phyloP scores from a whole-genome alignment of 331 rosid genomes.

The Pyracantha coccinea region DNA sequence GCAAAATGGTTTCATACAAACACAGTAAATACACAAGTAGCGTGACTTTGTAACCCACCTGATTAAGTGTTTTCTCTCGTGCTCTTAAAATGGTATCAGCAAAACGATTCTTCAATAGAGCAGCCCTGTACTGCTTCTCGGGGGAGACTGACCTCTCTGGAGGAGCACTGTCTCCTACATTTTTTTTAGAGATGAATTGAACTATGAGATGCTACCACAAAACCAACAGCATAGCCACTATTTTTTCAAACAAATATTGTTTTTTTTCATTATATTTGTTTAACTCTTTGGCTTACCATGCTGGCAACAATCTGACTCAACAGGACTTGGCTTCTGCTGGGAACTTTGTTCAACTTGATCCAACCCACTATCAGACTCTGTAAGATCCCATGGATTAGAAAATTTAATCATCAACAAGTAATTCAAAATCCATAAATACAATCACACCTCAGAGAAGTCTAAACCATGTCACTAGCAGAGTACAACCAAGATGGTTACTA shows the following conservation, averaged over 20 bases:
- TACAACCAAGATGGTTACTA: background rate
- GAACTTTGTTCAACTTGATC: slow-evolving; percentile 67
- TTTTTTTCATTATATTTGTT: too few species aligned
- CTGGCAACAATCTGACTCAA: slow-evolving; percentile 55
- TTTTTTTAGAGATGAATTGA: slow-evolving; percentile 9
- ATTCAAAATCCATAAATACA: background rate
- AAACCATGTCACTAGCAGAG: background rate
- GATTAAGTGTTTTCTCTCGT: slow-evolving; percentile 64
- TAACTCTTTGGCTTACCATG: slow-evolving; percentile 50
- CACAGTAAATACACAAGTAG: slow-evolving; percentile 9
- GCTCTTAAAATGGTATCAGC: slow-evolving; percentile 81
- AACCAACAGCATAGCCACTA: background rate
- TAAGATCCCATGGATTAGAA: slow-evolving; percentile 5
- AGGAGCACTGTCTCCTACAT: slow-evolving; percentile 54
- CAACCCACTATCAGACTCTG: slow-evolving; percentile 61
- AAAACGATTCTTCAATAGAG: slow-evolving; percentile 59
- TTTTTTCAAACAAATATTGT: too few species aligned
- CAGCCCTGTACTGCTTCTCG: slow-evolving; percentile 57
- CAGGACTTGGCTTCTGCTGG: slow-evolving; percentile 46
- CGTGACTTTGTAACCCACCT: slow-evolving; percentile 34
- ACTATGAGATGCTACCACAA: slow-evolving; percentile 9
- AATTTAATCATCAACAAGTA: background rate
- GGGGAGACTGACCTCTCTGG: slow-evolving; percentile 65
- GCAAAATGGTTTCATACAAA: background rate
- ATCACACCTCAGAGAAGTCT: background rate